These are phyloP conservation scores for Beta macrorhiza DNA, from an alignment of 179 eudicot species.

Conservation along the genomic window DNA sequence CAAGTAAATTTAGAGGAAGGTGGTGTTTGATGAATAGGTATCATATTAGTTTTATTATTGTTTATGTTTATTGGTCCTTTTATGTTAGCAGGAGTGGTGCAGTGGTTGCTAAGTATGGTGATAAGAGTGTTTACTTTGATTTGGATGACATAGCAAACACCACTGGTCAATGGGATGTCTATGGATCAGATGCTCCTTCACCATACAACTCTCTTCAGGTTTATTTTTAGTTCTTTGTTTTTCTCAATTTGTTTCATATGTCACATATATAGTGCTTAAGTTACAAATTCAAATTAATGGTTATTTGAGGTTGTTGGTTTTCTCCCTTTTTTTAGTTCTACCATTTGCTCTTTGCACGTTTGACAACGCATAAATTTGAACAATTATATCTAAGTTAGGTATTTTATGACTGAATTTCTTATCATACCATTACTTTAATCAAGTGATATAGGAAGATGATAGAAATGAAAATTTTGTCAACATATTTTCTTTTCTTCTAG, in stretches of 20 bases:
- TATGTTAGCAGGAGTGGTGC: conserved; percentile 51
- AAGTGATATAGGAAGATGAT: too few species aligned
- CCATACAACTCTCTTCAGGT: conserved; percentile 98
- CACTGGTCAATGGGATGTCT: conserved; percentile 97
- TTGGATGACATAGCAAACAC: conserved; percentile 95
- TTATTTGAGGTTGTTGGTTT: too few species aligned
- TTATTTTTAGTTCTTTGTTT: neutral
- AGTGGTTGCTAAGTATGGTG: conserved; percentile 92
- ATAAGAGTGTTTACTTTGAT: conserved; percentile 96
- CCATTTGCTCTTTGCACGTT: too few species aligned
- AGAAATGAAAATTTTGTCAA: too few species aligned
- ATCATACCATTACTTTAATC: neutral
- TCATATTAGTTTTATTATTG: neutral
- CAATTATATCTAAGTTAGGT: neutral
- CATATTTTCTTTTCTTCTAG: too few species aligned
- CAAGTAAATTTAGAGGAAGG: neutral
- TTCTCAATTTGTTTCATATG: neutral
- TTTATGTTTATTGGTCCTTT: too few species aligned
- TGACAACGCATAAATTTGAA: too few species aligned
- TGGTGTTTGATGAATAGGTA: too few species aligned
- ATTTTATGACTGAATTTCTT: neutral
- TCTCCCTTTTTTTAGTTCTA: too few species aligned
- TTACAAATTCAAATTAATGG: neutral
- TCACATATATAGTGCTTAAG: neutral
- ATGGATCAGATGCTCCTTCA: conserved; percentile 96